Evolutionary conservation across 139 green algal genomes (phyloP).

Genomic region (Chlorella sp.): DNA sequence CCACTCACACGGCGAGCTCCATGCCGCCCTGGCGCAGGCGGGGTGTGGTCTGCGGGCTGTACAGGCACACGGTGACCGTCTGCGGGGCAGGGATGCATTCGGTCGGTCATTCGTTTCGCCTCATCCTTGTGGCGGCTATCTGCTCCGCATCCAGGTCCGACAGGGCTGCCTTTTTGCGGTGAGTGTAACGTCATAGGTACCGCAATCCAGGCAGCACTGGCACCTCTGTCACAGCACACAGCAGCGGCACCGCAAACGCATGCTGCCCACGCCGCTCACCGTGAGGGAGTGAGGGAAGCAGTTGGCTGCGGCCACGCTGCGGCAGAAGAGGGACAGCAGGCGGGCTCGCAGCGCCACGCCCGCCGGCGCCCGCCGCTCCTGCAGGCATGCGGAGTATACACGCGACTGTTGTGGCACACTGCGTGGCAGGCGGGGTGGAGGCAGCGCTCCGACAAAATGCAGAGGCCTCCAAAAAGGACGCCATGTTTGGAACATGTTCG

Average conservation of each 20-base stretch:
- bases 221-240: not conserved
- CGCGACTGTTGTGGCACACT: too few relatives aligned
- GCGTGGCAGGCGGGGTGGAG: not conserved
- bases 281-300: conserved; percentile 71
- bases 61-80: conserved; percentile 63
- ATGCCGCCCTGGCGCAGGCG: conserved; percentile 78
- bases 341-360: conserved; percentile 44
- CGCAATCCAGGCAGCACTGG: not conserved
- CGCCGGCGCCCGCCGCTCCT: conserved; percentile 41
- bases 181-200: too few relatives aligned
- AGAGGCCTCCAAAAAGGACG: not conserved
- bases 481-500: too few relatives aligned
- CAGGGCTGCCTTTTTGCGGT: too few relatives aligned
- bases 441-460: not conserved
- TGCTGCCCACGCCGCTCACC: conserved; percentile 15
- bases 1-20: conserved; percentile 83
- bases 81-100: conserved; percentile 37
- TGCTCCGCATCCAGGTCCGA: too few relatives aligned
- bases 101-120: too few relatives aligned
- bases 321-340: conserved; percentile 59
- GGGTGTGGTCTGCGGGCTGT: conserved; percentile 42
- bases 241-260: not conserved
- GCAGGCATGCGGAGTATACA: not conserved
- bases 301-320: conserved; percentile 80
- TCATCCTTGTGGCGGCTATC: too few relatives aligned